phyloP scores from a whole-genome alignment of 768 basidiomycete species.

The Mycena alexandri region DNA sequence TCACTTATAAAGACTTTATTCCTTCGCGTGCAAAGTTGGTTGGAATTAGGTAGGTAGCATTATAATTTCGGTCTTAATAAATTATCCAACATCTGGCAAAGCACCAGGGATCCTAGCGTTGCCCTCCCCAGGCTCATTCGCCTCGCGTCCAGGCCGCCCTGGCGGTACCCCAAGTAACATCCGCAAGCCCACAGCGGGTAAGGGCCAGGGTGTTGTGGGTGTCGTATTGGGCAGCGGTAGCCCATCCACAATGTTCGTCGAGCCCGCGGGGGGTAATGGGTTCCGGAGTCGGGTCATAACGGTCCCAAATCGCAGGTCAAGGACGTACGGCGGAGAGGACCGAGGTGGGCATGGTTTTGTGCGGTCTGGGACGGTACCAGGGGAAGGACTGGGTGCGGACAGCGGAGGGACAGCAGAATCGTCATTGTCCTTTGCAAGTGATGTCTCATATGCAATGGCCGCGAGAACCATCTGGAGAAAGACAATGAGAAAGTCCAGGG shows the following conservation, averaged over 20 bases:
- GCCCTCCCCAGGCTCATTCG: slow-evolving; percentile 28
- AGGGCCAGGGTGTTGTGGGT: slow-evolving; percentile 65
- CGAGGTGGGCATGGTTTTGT: slow-evolving; percentile 43
- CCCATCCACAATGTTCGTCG: slow-evolving; percentile 40
- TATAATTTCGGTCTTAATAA: background rate
- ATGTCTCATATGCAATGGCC: slow-evolving; percentile 76
- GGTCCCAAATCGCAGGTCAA: slow-evolving; percentile 72
- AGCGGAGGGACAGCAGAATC: slow-evolving; percentile 32
- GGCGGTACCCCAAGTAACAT: slow-evolving; percentile 64
- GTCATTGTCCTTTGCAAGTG: slow-evolving; percentile 56
- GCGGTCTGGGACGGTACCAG: slow-evolving; percentile 39
- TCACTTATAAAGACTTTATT: too few species aligned
- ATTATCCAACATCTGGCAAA: slow-evolving; percentile 23
- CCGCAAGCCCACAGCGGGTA: slow-evolving; percentile 60
- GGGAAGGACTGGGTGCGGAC: slow-evolving; percentile 39
- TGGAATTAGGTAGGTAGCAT: too few species aligned
- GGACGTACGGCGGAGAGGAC: slow-evolving; percentile 59
- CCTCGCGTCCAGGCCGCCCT: slow-evolving; percentile 48
- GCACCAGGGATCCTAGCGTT: slow-evolving; percentile 34
- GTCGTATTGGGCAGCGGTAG: slow-evolving; percentile 75
- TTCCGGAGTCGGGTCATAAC: slow-evolving; percentile 69
- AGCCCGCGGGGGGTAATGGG: slow-evolving; percentile 57
- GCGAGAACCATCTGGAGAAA: slow-evolving; percentile 75
- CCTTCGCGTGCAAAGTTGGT: too few species aligned
- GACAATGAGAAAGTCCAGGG: slow-evolving; percentile 77